These are phyloP conservation scores for Fonsecaea nubica DNA, from an alignment of 2,329 filamentous ascomycete species.

Conservation along the genomic window DNA sequence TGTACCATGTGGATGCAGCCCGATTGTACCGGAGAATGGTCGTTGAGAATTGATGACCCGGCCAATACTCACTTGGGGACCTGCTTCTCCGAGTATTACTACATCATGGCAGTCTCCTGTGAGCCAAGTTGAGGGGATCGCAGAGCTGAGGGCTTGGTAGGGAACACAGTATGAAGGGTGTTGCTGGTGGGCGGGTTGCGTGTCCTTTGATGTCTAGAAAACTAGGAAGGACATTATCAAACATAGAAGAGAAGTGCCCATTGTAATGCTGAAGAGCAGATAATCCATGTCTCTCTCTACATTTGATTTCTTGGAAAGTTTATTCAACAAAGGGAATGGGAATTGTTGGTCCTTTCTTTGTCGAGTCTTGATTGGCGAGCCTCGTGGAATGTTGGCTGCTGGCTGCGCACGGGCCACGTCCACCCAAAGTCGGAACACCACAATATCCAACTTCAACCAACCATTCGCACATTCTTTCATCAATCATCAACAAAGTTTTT, in stretches of 20 bases:
- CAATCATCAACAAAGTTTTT: no score
- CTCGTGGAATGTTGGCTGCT: neutral
- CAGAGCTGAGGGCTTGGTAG: neutral
- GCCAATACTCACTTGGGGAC: conserved; percentile 11
- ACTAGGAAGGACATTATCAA: neutral
- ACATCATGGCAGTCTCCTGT: conserved; percentile 20
- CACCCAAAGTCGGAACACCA: no score
- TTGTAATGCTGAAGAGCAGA: neutral
- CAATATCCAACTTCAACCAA: no score
- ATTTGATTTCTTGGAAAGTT: neutral
- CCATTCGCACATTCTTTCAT: neutral
- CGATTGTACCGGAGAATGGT: conserved; percentile 17
- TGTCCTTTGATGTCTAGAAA: neutral
- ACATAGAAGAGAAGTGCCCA: neutral
- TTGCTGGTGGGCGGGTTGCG: neutral
- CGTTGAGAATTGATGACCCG: conserved; percentile 15
- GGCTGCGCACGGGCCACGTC: neutral
- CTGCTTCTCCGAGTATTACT: conserved; percentile 18
- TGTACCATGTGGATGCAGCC: conserved; percentile 22
- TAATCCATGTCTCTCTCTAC: neutral
- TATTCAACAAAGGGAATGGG: neutral
- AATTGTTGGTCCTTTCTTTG: neutral
- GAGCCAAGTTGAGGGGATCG: neutral
- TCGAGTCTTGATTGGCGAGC: neutral
- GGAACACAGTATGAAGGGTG: neutral